phyloP scores from a whole-genome alignment of 2,329 filamentous ascomycete species.

The Aspergillus felis region DNA sequence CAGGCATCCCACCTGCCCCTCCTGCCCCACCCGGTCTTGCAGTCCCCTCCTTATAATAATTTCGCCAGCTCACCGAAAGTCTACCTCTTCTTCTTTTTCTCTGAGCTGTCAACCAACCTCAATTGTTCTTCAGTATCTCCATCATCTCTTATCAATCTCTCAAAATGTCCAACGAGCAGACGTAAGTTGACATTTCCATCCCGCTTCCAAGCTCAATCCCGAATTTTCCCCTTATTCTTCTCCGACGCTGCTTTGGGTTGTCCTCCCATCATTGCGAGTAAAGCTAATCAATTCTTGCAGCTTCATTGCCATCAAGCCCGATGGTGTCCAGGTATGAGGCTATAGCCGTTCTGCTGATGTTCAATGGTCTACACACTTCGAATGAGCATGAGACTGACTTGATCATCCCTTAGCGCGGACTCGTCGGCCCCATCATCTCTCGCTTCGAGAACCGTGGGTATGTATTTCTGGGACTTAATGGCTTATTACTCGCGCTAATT shows the following conservation, averaged over 20 bases:
- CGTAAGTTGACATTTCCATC: slow-evolving; percentile 56
- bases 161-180: slow-evolving; percentile 79
- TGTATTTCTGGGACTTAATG: slow-evolving; percentile 29
- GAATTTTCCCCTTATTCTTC: slow-evolving; percentile 1
- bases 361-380: neutral
- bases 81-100: slow-evolving; percentile 17
- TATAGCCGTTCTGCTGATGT: neutral
- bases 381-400: slow-evolving; percentile 23
- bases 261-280: slow-evolving; percentile 8
- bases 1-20: slow-evolving; percentile 9
- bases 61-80: slow-evolving; percentile 22
- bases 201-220: slow-evolving; percentile 4
- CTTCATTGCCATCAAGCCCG: slow-evolving; percentile 99
- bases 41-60: slow-evolving; percentile 15
- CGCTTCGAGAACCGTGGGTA: slow-evolving; percentile 97
- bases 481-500: slow-evolving; percentile 9
- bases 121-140: slow-evolving; percentile 14
- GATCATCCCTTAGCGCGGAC: slow-evolving; percentile 68
- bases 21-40: slow-evolving; percentile 20
- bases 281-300: slow-evolving; percentile 50
- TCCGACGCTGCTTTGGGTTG: neutral
- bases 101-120: slow-evolving; percentile 19
- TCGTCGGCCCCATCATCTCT: slow-evolving; percentile 94
- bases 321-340: slow-evolving; percentile 85
- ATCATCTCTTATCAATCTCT: slow-evolving; percentile 29